Conservation (phyloP, 441 rosid species). For the Eutrema salsugineum region DNA sequence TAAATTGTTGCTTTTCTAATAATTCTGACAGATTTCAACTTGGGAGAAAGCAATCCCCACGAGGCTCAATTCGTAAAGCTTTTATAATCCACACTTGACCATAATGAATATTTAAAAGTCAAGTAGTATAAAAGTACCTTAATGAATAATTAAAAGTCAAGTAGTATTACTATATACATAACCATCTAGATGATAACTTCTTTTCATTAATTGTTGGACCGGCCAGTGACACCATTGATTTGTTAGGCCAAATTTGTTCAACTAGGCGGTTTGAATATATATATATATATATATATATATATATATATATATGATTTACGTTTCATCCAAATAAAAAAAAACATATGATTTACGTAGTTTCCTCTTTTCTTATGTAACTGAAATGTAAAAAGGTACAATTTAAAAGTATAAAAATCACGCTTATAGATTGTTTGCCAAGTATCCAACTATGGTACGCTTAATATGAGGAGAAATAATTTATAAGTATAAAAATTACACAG, state of each 20-base stretch:
- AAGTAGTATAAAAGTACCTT: not conserved
- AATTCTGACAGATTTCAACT: not conserved
- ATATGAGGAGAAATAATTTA: no score
- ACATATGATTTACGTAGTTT: no score
- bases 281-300: no score
- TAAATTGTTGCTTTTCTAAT: not conserved
- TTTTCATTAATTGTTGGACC: slow-evolving; percentile 2
- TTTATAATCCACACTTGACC: slow-evolving; percentile 14
- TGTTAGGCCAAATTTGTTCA: slow-evolving; percentile 17
- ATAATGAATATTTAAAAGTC: not conserved
- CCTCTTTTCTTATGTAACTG: not conserved
- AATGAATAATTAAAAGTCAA: not conserved
- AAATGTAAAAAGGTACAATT: not conserved
- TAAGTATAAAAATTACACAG: no score
- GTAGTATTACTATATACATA: not conserved
- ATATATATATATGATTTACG: no score
- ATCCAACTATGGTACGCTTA: no score
- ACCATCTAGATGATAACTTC: slow-evolving; percentile 12
- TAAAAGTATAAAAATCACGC: not conserved
- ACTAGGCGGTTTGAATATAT: slow-evolving; percentile 21
- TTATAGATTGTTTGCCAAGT: not conserved
- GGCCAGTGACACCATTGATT: not conserved
- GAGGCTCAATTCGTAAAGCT: slow-evolving; percentile 22
- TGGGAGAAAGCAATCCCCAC: slow-evolving; percentile 16
- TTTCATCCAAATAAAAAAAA: no score